Conservation (phyloP, 2,329 filamentous ascomycete species). For the Epichloe glyceriae region DNA sequence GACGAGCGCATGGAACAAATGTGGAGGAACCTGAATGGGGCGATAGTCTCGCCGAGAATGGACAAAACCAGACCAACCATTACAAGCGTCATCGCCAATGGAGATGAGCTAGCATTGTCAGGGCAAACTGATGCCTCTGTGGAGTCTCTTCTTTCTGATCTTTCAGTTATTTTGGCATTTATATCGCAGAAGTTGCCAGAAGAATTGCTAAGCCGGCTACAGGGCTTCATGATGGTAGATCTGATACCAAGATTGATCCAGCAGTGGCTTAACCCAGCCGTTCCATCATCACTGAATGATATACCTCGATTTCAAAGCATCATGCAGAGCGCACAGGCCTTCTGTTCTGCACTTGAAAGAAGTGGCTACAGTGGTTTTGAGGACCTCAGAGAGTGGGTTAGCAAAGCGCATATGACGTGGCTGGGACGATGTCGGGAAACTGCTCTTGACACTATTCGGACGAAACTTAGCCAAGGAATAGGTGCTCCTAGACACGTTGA, state of each 20-base stretch:
- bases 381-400: slow-evolving; percentile 66
- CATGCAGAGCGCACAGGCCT: slow-evolving; percentile 48
- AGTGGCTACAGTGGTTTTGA: slow-evolving; percentile 49
- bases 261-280: slow-evolving; percentile 60
- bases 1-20: slow-evolving; percentile 46
- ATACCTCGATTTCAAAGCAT: slow-evolving; percentile 59
- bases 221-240: slow-evolving; percentile 55
- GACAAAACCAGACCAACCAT: slow-evolving; percentile 21
- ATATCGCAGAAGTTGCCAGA: slow-evolving; percentile 38
- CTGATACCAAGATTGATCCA: slow-evolving; percentile 56
- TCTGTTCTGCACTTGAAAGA: slow-evolving; percentile 50
- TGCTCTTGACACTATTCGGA: slow-evolving; percentile 62
- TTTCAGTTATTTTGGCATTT: slow-evolving; percentile 38
- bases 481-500: slow-evolving; percentile 60
- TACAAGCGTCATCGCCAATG: slow-evolving; percentile 28
- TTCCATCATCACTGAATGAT: slow-evolving; percentile 61
- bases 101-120: slow-evolving; percentile 28
- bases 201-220: slow-evolving; percentile 47
- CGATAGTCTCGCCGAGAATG: slow-evolving; percentile 48
- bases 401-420: slow-evolving; percentile 72
- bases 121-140: slow-evolving; percentile 33
- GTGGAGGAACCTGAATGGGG: slow-evolving; percentile 49
- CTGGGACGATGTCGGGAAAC: slow-evolving; percentile 70
- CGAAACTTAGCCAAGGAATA: slow-evolving; percentile 53
- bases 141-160: slow-evolving; percentile 38